A percentile compares a stretch with the other conserved stretches of the same genome.
phyloP scores from a whole-genome alignment of 345 rosid genomes.

The Cochlearia excelsa region DNA sequence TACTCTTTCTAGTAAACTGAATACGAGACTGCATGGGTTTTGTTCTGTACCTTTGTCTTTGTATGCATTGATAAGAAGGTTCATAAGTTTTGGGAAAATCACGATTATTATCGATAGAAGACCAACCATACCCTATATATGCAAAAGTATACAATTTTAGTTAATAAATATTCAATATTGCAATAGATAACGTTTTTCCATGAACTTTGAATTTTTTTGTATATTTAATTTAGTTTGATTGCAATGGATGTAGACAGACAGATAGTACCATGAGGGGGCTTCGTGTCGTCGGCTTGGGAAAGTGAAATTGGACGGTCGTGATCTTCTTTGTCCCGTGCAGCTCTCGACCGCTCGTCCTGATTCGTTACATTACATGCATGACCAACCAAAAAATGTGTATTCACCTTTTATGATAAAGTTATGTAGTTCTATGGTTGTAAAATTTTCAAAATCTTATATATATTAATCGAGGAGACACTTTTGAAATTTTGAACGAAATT shows the following conservation, averaged over 20 bases:
- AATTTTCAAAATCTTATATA: too few relatives aligned
- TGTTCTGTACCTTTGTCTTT: constrained; percentile 43
- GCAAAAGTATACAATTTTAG: too few relatives aligned
- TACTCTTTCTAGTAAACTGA: background rate
- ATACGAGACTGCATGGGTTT: too few relatives aligned
- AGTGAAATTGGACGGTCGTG: constrained; percentile 64
- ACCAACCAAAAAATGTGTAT: too few relatives aligned
- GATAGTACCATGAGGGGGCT: constrained; percentile 52
- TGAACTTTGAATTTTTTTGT: background rate
- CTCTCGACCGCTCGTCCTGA: constrained; percentile 63
- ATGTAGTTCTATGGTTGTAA: too few relatives aligned
- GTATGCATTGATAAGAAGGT: constrained; percentile 44
- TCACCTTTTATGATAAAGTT: too few relatives aligned
- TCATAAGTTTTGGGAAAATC: constrained; percentile 53
- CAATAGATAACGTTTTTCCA: too few relatives aligned
- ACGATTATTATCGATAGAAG: constrained; percentile 37
- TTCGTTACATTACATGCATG: background rate
- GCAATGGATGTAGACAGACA: background rate
- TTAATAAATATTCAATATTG: too few relatives aligned
- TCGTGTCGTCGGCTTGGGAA: constrained; percentile 56
- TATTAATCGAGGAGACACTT: too few relatives aligned
- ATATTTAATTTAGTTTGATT: too few relatives aligned
- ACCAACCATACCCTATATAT: constrained; percentile 53
- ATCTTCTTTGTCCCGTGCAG: constrained; percentile 62
- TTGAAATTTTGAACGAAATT: too few relatives aligned